Conservation (phyloP, 805 yeast species). For the Starmerella stigmatis region DNA sequence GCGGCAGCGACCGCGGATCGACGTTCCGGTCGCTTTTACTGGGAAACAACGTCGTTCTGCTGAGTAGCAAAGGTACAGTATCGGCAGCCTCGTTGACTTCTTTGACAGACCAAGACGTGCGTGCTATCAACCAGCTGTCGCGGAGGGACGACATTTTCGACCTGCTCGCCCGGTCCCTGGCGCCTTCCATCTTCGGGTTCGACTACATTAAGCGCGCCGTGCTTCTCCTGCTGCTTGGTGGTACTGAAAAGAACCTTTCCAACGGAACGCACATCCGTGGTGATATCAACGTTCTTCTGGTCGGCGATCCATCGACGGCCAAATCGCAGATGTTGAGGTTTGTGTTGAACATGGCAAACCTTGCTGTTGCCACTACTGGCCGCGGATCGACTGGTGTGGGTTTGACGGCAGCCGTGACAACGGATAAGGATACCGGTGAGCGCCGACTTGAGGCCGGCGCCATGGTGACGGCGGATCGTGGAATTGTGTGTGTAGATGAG, state of each 20-base stretch:
- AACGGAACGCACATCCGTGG: conserved; percentile 97
- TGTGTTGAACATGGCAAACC: conserved; percentile 85
- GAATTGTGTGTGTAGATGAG: conserved; percentile 96
- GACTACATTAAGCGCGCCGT: conserved; percentile 87
- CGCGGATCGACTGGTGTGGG: conserved; percentile 99
- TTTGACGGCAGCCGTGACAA: conserved; percentile 95
- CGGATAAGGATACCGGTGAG: conserved; percentile 95
- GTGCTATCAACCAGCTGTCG: conserved; percentile 72
- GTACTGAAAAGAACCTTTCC: conserved; percentile 83
- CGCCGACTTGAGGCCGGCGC: conserved; percentile 97
- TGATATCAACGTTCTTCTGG: conserved; percentile 91
- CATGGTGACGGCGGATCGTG: conserved; percentile 96
- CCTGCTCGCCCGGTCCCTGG: conserved; percentile 70
- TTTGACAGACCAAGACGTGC: conserved; percentile 70
- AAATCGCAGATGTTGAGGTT: conserved; percentile 91
- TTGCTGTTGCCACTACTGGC: conserved; percentile 97
- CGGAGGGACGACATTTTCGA: conserved; percentile 65
- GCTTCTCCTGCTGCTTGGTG: conserved; percentile 81
- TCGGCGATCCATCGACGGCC: conserved; percentile 98
- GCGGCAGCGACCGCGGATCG: conserved; percentile 12
- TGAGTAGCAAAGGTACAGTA: conserved; percentile 62
- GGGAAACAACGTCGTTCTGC: conserved; percentile 80
- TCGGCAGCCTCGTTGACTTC: conserved; percentile 62
- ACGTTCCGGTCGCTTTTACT: conserved; percentile 73
- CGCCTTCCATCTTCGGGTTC: conserved; percentile 93